A percentile compares a stretch with the other conserved stretches of the same genome.
Evolutionary conservation across 2,329 filamentous ascomycete genomes (phyloP).

Genomic region (Sclerotinia minor): DNA sequence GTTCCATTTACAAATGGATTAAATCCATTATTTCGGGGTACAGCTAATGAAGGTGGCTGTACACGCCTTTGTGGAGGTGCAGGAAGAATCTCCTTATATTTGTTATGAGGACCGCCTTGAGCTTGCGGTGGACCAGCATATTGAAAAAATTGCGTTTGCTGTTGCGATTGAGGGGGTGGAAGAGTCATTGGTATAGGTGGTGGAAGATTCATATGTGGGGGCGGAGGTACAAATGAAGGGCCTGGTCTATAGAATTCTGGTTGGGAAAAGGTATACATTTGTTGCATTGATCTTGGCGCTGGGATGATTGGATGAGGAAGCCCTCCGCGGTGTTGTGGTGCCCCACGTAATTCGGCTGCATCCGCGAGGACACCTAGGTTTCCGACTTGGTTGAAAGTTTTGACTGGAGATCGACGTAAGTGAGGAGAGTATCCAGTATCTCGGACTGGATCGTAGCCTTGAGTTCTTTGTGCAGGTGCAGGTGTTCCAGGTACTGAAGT

Average conservation of each 20-base stretch:
- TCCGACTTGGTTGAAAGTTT: constrained; percentile 4
- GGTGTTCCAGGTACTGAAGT: constrained; percentile 24
- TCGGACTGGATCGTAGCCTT: constrained; percentile 35
- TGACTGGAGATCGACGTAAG: constrained; percentile 17
- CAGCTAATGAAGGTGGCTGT: background rate
- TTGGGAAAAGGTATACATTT: constrained; percentile 6
- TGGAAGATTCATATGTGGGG: constrained; percentile 16
- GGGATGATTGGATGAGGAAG: constrained; percentile 5
- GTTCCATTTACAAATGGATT: constrained; percentile 12
- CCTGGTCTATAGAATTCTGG: constrained; percentile 13
- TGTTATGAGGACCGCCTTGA: constrained; percentile 10
- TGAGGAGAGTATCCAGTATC: constrained; percentile 27
- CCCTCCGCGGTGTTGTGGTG: background rate
- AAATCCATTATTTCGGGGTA: background rate
- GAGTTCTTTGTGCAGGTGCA: constrained; percentile 23
- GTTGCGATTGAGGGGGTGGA: constrained; percentile 10
- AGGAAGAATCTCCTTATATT: constrained; percentile 18
- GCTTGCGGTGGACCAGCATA: constrained; percentile 7
- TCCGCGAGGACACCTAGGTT: constrained; percentile 18
- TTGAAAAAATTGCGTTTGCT: constrained; percentile 18
- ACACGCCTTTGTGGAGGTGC: constrained; percentile 3
- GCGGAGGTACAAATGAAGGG: constrained; percentile 4
- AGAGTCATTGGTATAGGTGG: constrained; percentile 15
- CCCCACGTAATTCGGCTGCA: constrained; percentile 13
- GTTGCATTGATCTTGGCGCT: background rate